These are phyloP conservation scores for Veloboletus limbatus DNA, from an alignment of 1,284 basidiomycete species.

Conservation along the genomic window DNA sequence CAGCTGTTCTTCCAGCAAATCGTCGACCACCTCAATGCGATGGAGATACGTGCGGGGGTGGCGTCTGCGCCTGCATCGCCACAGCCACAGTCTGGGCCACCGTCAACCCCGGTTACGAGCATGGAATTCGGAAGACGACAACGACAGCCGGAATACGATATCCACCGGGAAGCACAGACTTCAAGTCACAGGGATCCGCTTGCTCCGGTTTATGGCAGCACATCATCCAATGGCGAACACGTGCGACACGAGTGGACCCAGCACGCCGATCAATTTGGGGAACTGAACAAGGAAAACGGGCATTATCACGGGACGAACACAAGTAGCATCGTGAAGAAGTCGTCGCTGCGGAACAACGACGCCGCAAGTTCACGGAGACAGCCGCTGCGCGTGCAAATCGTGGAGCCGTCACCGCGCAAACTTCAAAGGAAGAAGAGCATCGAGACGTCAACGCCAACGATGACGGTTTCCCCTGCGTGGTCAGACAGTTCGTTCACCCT, in stretches of 20 bases:
- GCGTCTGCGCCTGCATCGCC: constrained; percentile 20
- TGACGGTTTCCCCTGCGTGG: constrained; percentile 39
- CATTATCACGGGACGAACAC: constrained; percentile 15
- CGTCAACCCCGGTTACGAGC: constrained; percentile 20
- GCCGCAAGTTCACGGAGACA: constrained; percentile 20
- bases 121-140: constrained; percentile 18
- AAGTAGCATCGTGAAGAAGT: constrained; percentile 36
- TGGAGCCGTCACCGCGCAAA: constrained; percentile 44
- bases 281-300: constrained; percentile 39
- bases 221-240: constrained; percentile 3
- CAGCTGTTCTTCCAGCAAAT: constrained; percentile 81
- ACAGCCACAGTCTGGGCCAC: constrained; percentile 13
- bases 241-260: background rate
- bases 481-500: constrained; percentile 45
- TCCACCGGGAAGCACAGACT: background rate
- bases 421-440: constrained; percentile 44
- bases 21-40: constrained; percentile 72
- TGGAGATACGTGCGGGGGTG: constrained; percentile 47
- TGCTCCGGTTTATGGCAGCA: constrained; percentile 1
- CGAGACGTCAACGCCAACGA: constrained; percentile 18
- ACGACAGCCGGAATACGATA: constrained; percentile 12
- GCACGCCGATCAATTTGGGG: constrained; percentile 21
- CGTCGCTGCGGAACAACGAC: constrained; percentile 42
- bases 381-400: constrained; percentile 47
- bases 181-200: constrained; percentile 13